Percentiles rank a stretch among this genome's conserved stretches.
These are phyloP conservation scores for Aspergillus spinulosporus DNA, from an alignment of 2,329 filamentous ascomycete genomes.

Conservation along the genomic window DNA sequence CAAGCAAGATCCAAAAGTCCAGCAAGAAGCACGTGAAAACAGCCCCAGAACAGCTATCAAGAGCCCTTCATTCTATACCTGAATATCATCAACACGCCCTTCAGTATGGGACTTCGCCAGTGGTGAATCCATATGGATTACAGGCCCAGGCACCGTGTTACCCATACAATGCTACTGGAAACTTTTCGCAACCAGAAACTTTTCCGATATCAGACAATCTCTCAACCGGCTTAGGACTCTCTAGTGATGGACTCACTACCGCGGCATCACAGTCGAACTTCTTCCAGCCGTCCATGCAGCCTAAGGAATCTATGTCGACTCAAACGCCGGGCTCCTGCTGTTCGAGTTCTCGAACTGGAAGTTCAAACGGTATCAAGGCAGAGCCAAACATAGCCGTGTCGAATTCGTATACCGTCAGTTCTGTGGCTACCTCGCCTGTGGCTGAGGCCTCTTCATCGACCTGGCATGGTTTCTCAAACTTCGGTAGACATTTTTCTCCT, in stretches of 20 bases:
- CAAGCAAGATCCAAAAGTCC: constrained; percentile 40
- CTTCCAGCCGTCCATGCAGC: constrained; percentile 16
- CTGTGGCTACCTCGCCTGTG: not conserved
- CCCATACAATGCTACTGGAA: constrained; percentile 1
- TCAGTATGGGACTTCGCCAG: constrained; percentile 20
- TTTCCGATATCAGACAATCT: constrained; percentile 4
- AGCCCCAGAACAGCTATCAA: constrained; percentile 36
- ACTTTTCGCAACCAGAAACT: not conserved
- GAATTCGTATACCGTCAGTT: constrained; percentile 10
- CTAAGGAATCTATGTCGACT: not conserved
- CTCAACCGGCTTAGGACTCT: not conserved
- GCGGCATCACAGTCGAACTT: constrained; percentile 31
- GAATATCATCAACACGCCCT: constrained; percentile 24
- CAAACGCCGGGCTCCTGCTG: constrained; percentile 33
- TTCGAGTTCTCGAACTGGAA: constrained; percentile 17
- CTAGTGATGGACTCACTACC: constrained; percentile 1
- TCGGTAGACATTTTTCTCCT: constrained; percentile 5
- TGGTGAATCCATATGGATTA: constrained; percentile 14
- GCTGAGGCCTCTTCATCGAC: not conserved
- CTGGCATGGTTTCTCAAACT: constrained; percentile 5
- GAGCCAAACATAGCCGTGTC: not conserved
- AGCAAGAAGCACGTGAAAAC: constrained; percentile 37
- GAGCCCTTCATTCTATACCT: constrained; percentile 33
- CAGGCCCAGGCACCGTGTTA: constrained; percentile 4
- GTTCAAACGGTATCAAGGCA: not conserved